These are phyloP conservation scores for Dothideomycetes sp. DNA, from an alignment of 2,329 filamentous ascomycete species.

Conservation along the genomic window DNA sequence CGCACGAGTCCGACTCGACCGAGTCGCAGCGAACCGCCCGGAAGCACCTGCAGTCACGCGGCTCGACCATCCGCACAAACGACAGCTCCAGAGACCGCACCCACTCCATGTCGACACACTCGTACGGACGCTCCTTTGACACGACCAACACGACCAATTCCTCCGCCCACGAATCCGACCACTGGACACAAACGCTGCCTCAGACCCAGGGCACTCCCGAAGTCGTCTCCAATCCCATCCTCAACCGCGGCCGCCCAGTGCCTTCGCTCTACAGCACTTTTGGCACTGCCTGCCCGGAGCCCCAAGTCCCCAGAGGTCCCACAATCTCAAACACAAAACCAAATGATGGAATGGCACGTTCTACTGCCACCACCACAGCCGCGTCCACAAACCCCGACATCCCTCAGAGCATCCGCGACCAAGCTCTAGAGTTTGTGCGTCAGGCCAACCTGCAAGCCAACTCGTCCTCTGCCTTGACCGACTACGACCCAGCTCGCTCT, in stretches of 20 bases:
- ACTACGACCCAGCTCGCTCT: slow-evolving; percentile 1
- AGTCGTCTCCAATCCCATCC: slow-evolving; percentile 28
- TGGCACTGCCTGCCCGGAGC: slow-evolving; percentile 53
- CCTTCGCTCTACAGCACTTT: slow-evolving; percentile 35
- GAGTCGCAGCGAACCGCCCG: slow-evolving; percentile 20
- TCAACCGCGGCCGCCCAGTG: slow-evolving; percentile 35
- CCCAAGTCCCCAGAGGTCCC: slow-evolving; percentile 72
- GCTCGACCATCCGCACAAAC: slow-evolving; percentile 16
- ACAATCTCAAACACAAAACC: slow-evolving; percentile 34
- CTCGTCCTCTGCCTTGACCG: neutral
- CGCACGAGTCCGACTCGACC: slow-evolving; percentile 44
- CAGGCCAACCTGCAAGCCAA: slow-evolving; percentile 30
- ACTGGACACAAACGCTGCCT: slow-evolving; percentile 61
- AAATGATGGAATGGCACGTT: slow-evolving; percentile 27
- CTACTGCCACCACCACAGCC: slow-evolving; percentile 18
- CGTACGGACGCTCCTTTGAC: slow-evolving; percentile 3
- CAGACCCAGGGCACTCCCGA: slow-evolving; percentile 36
- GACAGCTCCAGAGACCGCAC: slow-evolving; percentile 47
- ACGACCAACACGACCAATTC: neutral
- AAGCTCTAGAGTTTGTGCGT: slow-evolving; percentile 41
- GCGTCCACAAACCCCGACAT: slow-evolving; percentile 22
- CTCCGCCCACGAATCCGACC: slow-evolving; percentile 48
- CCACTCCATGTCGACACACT: too few species aligned
- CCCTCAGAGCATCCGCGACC: slow-evolving; percentile 34
- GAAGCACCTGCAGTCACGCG: slow-evolving; percentile 18